phyloP scores from a whole-genome alignment of 2,329 filamentous ascomycete genomes.

The Tricladium varicosporioides region DNA sequence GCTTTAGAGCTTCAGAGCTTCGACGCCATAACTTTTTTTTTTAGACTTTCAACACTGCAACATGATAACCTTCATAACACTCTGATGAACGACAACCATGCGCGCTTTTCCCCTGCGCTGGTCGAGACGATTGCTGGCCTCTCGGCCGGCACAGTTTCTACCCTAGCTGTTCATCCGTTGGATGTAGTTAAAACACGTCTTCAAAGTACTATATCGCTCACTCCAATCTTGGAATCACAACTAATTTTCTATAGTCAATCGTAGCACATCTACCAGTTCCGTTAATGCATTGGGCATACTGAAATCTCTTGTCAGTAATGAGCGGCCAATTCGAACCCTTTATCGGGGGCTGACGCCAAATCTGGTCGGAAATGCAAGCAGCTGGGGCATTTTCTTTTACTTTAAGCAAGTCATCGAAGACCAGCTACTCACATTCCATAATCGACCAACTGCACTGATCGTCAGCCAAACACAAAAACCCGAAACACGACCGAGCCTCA shows the following conservation, averaged over 20 bases:
- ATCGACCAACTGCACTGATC: slow-evolving; percentile 6
- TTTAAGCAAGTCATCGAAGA: slow-evolving; percentile 58
- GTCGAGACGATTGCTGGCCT: slow-evolving; percentile 90
- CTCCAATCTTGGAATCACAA: not conserved
- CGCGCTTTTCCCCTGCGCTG: slow-evolving; percentile 69
- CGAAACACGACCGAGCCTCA: slow-evolving; percentile 13
- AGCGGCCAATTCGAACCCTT: slow-evolving; percentile 64
- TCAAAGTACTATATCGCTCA: slow-evolving; percentile 60
- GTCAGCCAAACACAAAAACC: not conserved
- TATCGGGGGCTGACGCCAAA: slow-evolving; percentile 92
- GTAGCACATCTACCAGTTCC: slow-evolving; percentile 41
- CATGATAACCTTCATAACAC: slow-evolving; percentile 20
- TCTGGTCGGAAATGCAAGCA: slow-evolving; percentile 82
- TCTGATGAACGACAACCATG: slow-evolving; percentile 39
- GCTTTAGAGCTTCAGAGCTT: slow-evolving; percentile 29
- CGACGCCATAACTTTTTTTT: slow-evolving; percentile 9
- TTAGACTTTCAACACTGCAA: slow-evolving; percentile 8
- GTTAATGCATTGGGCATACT: slow-evolving; percentile 53
- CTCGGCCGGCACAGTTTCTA: slow-evolving; percentile 82
- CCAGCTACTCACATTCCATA: slow-evolving; percentile 31
- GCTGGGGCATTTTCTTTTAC: slow-evolving; percentile 93
- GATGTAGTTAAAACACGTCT: slow-evolving; percentile 96
- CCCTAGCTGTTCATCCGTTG: slow-evolving; percentile 84
- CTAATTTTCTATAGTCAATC: slow-evolving; percentile 45
- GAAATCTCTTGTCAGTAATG: slow-evolving; percentile 41